phyloP scores from a whole-genome alignment of 78 protist genomes.

The Dictyostelium discoideum region DNA sequence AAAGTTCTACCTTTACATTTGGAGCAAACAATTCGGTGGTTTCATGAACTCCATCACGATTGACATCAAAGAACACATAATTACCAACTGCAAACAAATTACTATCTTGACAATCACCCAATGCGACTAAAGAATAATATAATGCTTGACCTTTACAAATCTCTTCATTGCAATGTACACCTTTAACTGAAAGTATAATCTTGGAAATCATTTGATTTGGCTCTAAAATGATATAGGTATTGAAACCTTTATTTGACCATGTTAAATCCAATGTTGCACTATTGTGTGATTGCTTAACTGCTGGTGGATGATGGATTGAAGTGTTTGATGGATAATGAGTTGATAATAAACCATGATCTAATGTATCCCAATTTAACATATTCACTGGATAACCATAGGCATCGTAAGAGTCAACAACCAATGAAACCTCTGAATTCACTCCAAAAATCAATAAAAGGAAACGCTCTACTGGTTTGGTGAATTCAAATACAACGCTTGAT shows the following conservation, averaged over 20 bases:
- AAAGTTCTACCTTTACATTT: not conserved
- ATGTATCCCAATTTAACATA: slow-evolving; percentile 37
- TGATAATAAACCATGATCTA: slow-evolving; percentile 36
- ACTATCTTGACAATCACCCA: not conserved
- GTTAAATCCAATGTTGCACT: not conserved
- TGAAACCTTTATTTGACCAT: slow-evolving; percentile 11
- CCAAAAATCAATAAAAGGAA: slow-evolving; percentile 32
- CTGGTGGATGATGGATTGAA: not conserved
- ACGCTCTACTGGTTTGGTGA: not conserved
- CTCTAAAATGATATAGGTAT: slow-evolving; percentile 14
- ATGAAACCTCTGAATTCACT: not conserved
- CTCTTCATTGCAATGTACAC: slow-evolving; percentile 5
- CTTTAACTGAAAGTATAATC: not conserved
- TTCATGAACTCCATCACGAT: slow-evolving; percentile 30
- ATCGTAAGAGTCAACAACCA: slow-evolving; percentile 7
- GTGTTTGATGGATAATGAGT: too few species aligned
- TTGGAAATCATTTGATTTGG: slow-evolving; percentile 24
- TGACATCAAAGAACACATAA: not conserved
- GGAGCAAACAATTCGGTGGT: not conserved
- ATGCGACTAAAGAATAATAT: slow-evolving; percentile 26
- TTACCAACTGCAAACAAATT: slow-evolving; percentile 14
- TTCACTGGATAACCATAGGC: slow-evolving; percentile 28
- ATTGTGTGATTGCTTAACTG: not conserved
- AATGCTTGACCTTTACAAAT: slow-evolving; percentile 28
- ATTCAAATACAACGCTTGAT: not conserved